Evolutionary conservation across 176 grass and related monocot genomes (phyloP).

Genomic region (Ananas comosus): DNA sequence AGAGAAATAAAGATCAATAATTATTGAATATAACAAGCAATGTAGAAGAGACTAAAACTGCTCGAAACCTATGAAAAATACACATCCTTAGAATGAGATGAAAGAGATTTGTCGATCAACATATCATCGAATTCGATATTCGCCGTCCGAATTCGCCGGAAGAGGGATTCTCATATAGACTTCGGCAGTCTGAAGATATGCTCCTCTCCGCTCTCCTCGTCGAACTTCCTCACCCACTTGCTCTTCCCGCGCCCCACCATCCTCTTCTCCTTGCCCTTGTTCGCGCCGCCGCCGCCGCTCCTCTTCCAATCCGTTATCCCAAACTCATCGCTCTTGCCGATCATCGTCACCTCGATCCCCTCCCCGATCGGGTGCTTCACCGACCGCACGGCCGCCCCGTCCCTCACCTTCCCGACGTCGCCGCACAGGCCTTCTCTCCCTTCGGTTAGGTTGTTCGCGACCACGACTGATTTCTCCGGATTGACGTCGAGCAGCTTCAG

Average conservation of each 20-base stretch:
- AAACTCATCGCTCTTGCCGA: slow-evolving; percentile 19
- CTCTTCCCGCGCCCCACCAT: slow-evolving; percentile 7
- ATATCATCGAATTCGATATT: no score
- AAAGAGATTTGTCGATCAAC: no score
- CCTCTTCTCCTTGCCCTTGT: not conserved
- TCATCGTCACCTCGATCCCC: slow-evolving; percentile 39
- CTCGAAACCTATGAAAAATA: not conserved
- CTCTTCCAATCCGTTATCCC: not conserved
- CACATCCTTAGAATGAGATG: not conserved
- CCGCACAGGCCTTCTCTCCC: slow-evolving; percentile 22
- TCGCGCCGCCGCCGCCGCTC: not conserved
- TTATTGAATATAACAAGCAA: not conserved
- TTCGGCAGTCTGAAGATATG: slow-evolving; percentile 30
- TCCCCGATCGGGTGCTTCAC: slow-evolving; percentile 33
- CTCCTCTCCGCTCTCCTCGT: slow-evolving; percentile 30
- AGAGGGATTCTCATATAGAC: not conserved
- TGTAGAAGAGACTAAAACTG: not conserved
- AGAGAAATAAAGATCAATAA: not conserved
- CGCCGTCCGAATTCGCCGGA: no score
- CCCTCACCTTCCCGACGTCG: not conserved
- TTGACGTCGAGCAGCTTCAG: slow-evolving; percentile 33
- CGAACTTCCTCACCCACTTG: slow-evolving; percentile 33
- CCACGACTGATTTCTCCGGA: slow-evolving; percentile 21
- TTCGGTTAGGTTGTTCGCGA: slow-evolving; percentile 23
- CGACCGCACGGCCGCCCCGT: slow-evolving; percentile 11